A percentile compares a stretch with the other conserved stretches of the same genome.
These are phyloP conservation scores for Alloascoidea hylecoeti DNA, from an alignment of 805 yeast species.

Conservation along the genomic window DNA sequence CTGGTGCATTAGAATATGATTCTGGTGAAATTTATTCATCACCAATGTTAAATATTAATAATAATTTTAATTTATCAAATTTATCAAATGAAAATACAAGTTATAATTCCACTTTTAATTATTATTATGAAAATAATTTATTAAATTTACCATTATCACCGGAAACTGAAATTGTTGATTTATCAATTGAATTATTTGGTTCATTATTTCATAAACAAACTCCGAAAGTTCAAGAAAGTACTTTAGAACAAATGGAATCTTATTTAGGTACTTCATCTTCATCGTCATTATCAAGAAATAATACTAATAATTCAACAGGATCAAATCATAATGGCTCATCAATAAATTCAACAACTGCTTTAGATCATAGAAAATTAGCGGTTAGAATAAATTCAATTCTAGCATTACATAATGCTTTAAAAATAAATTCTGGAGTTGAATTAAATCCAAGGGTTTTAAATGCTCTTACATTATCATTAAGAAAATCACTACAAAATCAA, in stretches of 20 bases:
- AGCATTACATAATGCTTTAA: conserved; percentile 41
- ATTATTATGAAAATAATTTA: neutral
- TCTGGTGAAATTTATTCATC: conserved; percentile 6
- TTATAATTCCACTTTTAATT: neutral
- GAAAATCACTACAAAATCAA: conserved; percentile 17
- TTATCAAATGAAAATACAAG: neutral
- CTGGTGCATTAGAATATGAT: neutral
- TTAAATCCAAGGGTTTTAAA: conserved; percentile 1
- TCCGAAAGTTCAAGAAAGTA: conserved; percentile 69
- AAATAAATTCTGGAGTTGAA: conserved; percentile 8
- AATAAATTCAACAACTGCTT: conserved; percentile 1
- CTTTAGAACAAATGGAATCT: conserved; percentile 67
- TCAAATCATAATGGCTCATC: conserved; percentile 5
- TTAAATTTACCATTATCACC: conserved; percentile 14
- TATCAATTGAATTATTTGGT: conserved; percentile 66
- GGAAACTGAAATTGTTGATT: conserved; percentile 48
- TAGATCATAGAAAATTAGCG: conserved; percentile 26
- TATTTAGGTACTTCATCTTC: conserved; percentile 26
- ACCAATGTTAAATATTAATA: no score
- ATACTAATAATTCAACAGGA: conserved; percentile 6
- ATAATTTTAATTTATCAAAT: conserved; percentile 13
- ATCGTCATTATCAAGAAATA: conserved; percentile 10
- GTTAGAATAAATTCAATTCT: conserved; percentile 46
- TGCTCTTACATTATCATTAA: neutral
- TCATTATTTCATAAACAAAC: conserved; percentile 57